Base-by-base conservation (phyloP, 208 protist species). In the Angomonas ambiguus region DNA sequence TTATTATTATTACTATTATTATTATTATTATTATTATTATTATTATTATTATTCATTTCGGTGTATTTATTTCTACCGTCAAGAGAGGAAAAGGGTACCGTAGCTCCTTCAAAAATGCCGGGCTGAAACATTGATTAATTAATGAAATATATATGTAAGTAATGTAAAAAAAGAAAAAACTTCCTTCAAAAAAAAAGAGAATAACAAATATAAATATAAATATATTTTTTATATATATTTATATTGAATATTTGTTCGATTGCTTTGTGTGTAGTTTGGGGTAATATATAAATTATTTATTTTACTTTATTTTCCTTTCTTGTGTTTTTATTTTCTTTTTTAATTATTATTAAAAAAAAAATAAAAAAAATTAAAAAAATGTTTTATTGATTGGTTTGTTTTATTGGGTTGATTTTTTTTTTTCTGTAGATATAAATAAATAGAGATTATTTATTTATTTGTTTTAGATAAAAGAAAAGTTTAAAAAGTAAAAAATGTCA, bases 1-100 rank as follows among this genome's bases (percentile, higher is more conserved):
- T n/a, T 45, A 45, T 45, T 45, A 45, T 45, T 45, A 45, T 45
- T 45, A 45, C 16, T 45, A 45, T 45, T 45, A n/a, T 45, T 16
- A 45, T n/a, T n/a, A 45, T 45, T 45, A 45, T 45, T 45, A n/a
- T 45, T 45, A 45, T 45, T 45, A 45, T 45, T 45, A 45, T 45
- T 45, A 45, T 45, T 45, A 16, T 8, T 45, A n/a, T 45, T 8
- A 8, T n/a, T 45, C 16, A n/a, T 45, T 45, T 45, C 16, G 16
- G 16, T 45, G 8, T 45, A 45, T 45, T 45, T 45, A 45, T 45
- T 45, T 45, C 8, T 45, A 45, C 16, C n/a, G 16, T 56, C 27
- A n/a, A n/a, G n/a, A n/a, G n/a, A n/a, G n/a, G n/a, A n/a, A n/a
- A n/a, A n/a, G n/a, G n/a, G n/a, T n/a, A n/a, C n/a, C n/a, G n/a